Conservation (phyloP, 768 basidiomycete genomes). For the Leccinum aurantiacum region DNA sequence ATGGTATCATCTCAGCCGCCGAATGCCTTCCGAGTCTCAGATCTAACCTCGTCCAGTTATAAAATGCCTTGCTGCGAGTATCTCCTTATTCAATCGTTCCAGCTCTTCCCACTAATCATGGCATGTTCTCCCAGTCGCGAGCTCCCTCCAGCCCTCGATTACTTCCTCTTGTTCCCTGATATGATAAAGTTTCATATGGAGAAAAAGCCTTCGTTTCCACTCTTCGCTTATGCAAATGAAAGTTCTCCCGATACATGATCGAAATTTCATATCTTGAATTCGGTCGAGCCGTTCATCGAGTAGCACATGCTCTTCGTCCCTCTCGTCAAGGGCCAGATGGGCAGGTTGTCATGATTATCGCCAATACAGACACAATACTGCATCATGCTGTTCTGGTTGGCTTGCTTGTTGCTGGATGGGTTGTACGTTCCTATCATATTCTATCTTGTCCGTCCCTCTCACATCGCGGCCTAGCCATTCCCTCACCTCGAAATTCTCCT, state of each 20-base stretch:
- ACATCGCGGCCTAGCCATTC: slow-evolving; percentile 30
- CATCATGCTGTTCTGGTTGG: slow-evolving; percentile 35
- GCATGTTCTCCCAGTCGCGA: not conserved
- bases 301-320: slow-evolving; percentile 42
- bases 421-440: slow-evolving; percentile 16
- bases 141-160: slow-evolving; percentile 24
- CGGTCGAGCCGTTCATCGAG: slow-evolving; percentile 30
- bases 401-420: slow-evolving; percentile 40
- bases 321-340: slow-evolving; percentile 24
- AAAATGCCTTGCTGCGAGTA: slow-evolving; percentile 7
- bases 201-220: slow-evolving; percentile 24
- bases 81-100: not conserved
- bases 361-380: slow-evolving; percentile 34
- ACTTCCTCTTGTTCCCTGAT: slow-evolving; percentile 25
- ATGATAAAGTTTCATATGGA: slow-evolving; percentile 28
- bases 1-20: too few species aligned
- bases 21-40: too few species aligned
- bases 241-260: slow-evolving; percentile 6
- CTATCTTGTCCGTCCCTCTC: slow-evolving; percentile 13
- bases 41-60: slow-evolving; percentile 9
- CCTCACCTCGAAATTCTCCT: slow-evolving; percentile 43
- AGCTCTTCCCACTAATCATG: slow-evolving; percentile 9
- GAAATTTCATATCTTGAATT: slow-evolving; percentile 31
- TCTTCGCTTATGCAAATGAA: slow-evolving; percentile 19
- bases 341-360: slow-evolving; percentile 26